Evolutionary conservation across 805 yeast genomes (phyloP), one percentile per base, ranked within the genome.

Genomic region (Candida coquimbonensis): DNA sequence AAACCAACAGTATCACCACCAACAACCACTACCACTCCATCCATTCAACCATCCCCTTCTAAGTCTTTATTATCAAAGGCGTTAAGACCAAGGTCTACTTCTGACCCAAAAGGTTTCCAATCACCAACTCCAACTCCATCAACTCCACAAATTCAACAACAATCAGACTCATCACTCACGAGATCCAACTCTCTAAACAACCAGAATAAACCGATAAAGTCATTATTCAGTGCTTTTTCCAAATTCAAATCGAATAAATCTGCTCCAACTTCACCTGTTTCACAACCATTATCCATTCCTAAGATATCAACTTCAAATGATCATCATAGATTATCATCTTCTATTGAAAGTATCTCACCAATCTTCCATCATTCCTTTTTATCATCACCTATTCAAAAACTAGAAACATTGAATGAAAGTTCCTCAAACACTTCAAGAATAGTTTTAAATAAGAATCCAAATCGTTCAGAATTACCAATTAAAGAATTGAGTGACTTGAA

Each of bases 361-460:
- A 46, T 51, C 7, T 39, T 49, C 21, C 48, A 35, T 11, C 45
- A 48, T 36, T 43, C 34, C 16, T 42, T 17, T 36, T 32, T 45
- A 19, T 41, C 36, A n/a, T 27, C 43, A 24, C 47, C 36, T 34
- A 37, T n/a, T 26, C 44, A 42, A 33, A 50, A 49, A 27, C 19
- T 45, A 9, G 44, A 40, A 36, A 40, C 48, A 5, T 36, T 40
- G 9, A 19, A 27, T 16, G 48, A 45, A 38, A 14, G n/a, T 11
- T 24, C 38, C 16, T n/a, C 37, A 9, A 27, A 7, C 5, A 19
- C 27, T 12, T 32, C 38, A 34, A 57, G 78, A 36, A 63, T 71
- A 19, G 63, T 72, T 6, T 57, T 72, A 49, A 77, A 74, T 53
- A 72, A 66, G 52, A 76, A 75, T 55, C 69, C 72, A 11, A 64